A percentile compares a stretch with the other conserved stretches of the same genome.
Conservation (phyloP, 2,329 filamentous ascomycete species). For the Macrophomina tecta region DNA sequence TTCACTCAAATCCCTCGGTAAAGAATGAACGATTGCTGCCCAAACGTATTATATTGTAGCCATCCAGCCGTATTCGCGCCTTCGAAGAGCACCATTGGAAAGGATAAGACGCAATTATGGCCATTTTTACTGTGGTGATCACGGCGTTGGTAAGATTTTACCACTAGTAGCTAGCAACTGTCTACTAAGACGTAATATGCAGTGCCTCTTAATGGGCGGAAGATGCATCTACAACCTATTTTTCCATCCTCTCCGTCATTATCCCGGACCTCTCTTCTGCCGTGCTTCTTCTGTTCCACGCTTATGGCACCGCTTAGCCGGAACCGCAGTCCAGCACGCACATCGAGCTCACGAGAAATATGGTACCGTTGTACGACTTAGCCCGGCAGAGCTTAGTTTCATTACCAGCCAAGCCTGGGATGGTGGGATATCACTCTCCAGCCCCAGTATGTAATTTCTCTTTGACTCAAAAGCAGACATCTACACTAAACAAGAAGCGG, state of each 20-base stretch:
- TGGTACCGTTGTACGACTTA: conserved; percentile 50
- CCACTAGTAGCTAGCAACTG: no score
- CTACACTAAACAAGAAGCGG: conserved; percentile 34
- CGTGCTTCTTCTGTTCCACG: conserved; percentile 12
- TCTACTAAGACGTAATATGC: no score
- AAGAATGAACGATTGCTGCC: no score
- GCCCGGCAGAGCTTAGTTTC: conserved; percentile 49
- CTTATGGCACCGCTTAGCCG: conserved; percentile 1
- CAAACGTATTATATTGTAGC: no score
- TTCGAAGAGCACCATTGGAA: no score
- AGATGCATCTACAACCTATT: conserved; percentile 28
- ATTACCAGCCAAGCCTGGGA: conserved; percentile 46
- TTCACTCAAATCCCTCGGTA: no score
- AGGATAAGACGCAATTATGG: no score
- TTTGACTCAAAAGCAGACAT: conserved; percentile 33
- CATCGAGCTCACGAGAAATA: conserved; percentile 43
- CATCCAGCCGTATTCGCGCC: no score
- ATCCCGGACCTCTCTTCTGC: conserved; percentile 24
- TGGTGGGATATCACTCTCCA: background rate
- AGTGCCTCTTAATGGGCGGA: background rate
- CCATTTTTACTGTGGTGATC: no score
- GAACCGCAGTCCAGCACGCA: background rate
- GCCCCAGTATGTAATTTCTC: no score
- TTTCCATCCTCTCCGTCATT: conserved; percentile 24
- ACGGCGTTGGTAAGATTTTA: no score